Percentiles rank a stretch among this genome's conserved stretches.
phyloP scores from a whole-genome alignment of 2,329 filamentous ascomycete species.

The Botrytis byssoidea region DNA sequence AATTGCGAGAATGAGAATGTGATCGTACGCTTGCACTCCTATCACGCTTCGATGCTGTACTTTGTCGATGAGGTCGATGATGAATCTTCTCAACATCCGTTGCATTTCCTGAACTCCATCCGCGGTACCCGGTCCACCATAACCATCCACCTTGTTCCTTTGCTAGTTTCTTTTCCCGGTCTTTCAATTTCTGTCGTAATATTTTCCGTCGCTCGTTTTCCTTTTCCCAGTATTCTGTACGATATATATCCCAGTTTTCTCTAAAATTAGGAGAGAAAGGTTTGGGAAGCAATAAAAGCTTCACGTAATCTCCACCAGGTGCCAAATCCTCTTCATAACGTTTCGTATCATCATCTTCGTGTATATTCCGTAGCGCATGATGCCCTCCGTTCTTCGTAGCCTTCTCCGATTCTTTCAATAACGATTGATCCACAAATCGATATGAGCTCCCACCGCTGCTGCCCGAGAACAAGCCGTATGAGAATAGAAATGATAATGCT shows the following conservation, averaged over 20 bases:
- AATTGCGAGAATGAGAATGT: conserved; percentile 38
- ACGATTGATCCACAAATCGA: conserved; percentile 68
- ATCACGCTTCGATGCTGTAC: conserved; percentile 28
- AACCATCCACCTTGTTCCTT: conserved; percentile 70
- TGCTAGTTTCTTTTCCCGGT: conserved; percentile 65
- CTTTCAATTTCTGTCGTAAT: conserved; percentile 67
- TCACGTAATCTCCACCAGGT: conserved; percentile 86
- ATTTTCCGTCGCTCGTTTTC: conserved; percentile 86
- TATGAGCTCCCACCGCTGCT: conserved; percentile 67
- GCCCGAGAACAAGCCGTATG: conserved; percentile 69
- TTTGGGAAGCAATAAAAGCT: conserved; percentile 86
- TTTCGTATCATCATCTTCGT: conserved; percentile 60
- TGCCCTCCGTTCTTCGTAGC: conserved; percentile 50
- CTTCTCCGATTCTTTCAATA: conserved; percentile 60
- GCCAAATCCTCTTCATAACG: conserved; percentile 86
- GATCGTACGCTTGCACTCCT: conserved; percentile 36
- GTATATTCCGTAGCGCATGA: conserved; percentile 44
- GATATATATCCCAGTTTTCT: conserved; percentile 95
- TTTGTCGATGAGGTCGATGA: conserved; percentile 32
- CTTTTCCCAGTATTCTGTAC: conserved; percentile 92
- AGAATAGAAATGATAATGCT: conserved; percentile 73
- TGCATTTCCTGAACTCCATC: conserved; percentile 42
- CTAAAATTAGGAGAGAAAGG: conserved; percentile 92
- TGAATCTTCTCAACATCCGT: conserved; percentile 38
- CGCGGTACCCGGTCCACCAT: conserved; percentile 81